Base-by-base conservation (phyloP, 805 yeast species). In the Starmerella sp. region DNA sequence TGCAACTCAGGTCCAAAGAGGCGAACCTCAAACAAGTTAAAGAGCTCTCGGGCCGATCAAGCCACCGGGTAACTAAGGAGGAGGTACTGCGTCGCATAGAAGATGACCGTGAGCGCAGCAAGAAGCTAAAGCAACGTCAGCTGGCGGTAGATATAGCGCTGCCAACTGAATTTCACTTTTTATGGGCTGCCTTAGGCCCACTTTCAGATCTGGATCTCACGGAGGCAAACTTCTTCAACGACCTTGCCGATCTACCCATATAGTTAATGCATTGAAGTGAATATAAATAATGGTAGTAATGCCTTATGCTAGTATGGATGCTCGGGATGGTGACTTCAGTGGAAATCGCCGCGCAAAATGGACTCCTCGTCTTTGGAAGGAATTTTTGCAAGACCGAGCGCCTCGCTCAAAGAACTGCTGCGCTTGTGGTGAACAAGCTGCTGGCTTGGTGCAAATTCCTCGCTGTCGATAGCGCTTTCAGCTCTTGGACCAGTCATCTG, bases 31-130 rank as follows among this genome's bases (percentile, higher is more conserved):
- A 54, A 17, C 36, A 51, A 11, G 4, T 51, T 6, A 29, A 36
- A 4, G 35, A 29, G 35, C 38, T 37, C 11, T 15, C 39, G 6
- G 45, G 46, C n/a, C 37, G 47, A 6, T 28, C 45, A 17, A 30
- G 35, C 6, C 52, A 54, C 38, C 58, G 51, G 13, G 43, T 72
- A 31, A 62, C 74, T 1, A 65, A 65, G 36, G 76, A 80, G 48
- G 87, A 83, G 60, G 80, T 86, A 15, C 66, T 88, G 15, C 76
- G 79, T 38, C 73, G 97, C 57, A 88, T 91, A 83, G 97, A 91
- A 66, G 90, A 84, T 58, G 97, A 91, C 66, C 74, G 98, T 61
- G 98, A 91, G 66, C 74, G 95, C 43, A 46, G 87, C 64, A 91
- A 91, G 66, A 77, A 86, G 60, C 78, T 84, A 13, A 88, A 90